Conservation (phyloP, 176 grass and related monocot species). For the Aegilops longissima region DNA sequence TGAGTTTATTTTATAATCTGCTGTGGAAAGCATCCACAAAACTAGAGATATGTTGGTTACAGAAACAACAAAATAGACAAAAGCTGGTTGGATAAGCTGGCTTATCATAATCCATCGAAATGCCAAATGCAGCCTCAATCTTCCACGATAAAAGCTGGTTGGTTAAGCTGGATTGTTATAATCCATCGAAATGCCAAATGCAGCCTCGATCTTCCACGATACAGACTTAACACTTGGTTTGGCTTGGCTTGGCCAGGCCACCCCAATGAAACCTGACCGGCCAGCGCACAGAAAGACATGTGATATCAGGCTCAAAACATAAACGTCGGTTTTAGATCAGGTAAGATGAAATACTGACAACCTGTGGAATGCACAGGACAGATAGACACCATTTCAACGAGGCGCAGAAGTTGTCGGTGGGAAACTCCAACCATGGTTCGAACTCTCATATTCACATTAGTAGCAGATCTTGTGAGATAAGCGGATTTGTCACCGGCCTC, state of each 20-base stretch:
- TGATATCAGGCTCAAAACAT: background rate
- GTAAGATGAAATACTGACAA: background rate
- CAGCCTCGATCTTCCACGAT: background rate
- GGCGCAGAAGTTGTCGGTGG: background rate
- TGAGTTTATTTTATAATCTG: no score
- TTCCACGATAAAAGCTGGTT: no score
- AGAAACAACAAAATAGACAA: no score
- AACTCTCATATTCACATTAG: background rate
- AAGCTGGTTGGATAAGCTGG: no score
- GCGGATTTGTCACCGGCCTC: background rate
- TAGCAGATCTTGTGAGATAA: background rate
- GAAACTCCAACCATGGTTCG: background rate
- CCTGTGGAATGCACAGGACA: background rate
- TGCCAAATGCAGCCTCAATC: no score
- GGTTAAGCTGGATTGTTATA: no score
- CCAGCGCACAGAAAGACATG: background rate
- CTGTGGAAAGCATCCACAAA: no score
- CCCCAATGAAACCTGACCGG: background rate
- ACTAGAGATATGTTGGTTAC: no score
- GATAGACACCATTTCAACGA: background rate
- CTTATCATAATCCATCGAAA: no score
- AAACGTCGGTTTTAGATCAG: background rate
- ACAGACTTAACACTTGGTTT: background rate
- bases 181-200: no score
- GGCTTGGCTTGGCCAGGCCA: background rate